Evolutionary conservation across 169 alveolate species (phyloP), one percentile per base, ranked within the genome.

Genomic region (Babesia caballi): DNA sequence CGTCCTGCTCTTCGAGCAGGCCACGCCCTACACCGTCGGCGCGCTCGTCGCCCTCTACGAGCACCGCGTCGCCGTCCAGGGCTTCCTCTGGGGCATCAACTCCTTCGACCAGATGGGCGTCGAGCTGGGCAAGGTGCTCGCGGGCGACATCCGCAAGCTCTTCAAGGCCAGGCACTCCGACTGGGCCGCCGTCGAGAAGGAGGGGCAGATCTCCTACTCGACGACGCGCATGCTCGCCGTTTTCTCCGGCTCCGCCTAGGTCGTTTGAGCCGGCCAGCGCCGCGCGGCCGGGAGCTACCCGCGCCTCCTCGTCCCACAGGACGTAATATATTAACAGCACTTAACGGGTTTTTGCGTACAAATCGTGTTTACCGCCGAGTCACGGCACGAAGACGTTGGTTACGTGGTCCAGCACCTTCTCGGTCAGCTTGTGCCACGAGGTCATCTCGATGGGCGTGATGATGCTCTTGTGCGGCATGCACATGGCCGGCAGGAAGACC

Each of bases 71-170:
- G 98, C 98, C 5, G 98, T 97, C 40, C 98, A 97, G 42, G 61
- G 71, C 33, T 95, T 95, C 85, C 75, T 96, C 28, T 95, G 97
- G 95, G 97, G 94, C 49, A 94, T 97, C 52, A 98, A 98, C 90
- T 90, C 97, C 58, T 98, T 97, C 77, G 99, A 98, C 70, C 97
- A 97, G 83, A 96, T 96, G 97, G 99, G 99, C 11, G 99, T 96
- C 28, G 98, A 96, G 77, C 88, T 96, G 33, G 99, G 94, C 46
- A 89, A 89, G 72, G 89, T 82, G 23, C 59, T 89, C 50, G 94
- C 94, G 30, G 71, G 68, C 42, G 88, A 86, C 67, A 54, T 89
- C 14, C 68, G 93, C 53, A 54, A 65, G 23, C 84, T 77, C 53
- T 89, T 89, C 66, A 67, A 83, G 58, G 82, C 60, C 33, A 47